Base-by-base conservation (phyloP, 2,329 filamentous ascomycete species). In the Xenoacremonium recifei region DNA sequence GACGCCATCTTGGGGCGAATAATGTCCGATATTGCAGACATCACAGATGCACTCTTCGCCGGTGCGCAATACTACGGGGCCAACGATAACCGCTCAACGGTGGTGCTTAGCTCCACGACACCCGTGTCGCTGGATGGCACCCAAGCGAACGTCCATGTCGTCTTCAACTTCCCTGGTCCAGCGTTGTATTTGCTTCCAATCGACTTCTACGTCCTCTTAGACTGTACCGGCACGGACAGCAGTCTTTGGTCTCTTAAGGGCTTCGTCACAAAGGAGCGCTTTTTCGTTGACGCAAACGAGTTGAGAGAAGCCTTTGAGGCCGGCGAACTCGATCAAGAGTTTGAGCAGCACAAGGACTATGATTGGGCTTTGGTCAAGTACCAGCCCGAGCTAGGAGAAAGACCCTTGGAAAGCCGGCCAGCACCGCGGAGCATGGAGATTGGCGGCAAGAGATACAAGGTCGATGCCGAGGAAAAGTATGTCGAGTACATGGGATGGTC, bases 401-500 rank as follows among this genome's bases (percentile, higher is more conserved):
- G 66, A 6, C 57, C 62, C 21, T 54, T 69, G 4, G 64, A 68
- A 27, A 53, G 64, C 5, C 59, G 52, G 4, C 53, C 62, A 4
- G 64, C 66, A 3, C 67, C 67, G 3, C 61, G 66, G 38, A 64
- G 51, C 21, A 50, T 66, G 12, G 65, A 67, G 48, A 45, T 67
- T 3, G 64, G 64, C 3, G 67, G 67, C 21, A 68, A 67, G 47
- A 61, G 67, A 3, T 70, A 70, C 55, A 61, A 58, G 37, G 38
- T 78, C 12, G 75, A 78, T 47, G 41, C 48, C 20, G 56, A 69
- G 25, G 55, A 72, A 43, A 64, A 67, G 37, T 78, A 71, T 47
- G 64, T 79, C 25, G 70, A 71, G 44, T 79, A 71, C 65, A 70
- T 78, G 60, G 74, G 72, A 15, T 79, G 72, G 60, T 65, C 67